phyloP scores from a whole-genome alignment of 2,329 filamentous ascomycete species.

The Aspergillus thermomutatus region DNA sequence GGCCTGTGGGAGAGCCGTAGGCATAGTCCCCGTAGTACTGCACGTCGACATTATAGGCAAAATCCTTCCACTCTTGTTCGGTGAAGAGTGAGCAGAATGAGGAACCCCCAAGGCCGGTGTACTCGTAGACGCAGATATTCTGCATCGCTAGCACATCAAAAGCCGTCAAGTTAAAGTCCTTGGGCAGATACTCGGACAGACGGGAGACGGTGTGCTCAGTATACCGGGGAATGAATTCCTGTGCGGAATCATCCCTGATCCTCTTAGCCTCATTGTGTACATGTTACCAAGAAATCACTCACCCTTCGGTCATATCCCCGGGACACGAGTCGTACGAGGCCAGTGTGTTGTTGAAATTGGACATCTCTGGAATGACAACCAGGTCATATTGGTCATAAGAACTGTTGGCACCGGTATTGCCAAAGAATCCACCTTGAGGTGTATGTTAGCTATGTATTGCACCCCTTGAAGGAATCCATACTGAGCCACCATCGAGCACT shows the following conservation, averaged over 20 bases:
- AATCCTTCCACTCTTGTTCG: constrained; percentile 69
- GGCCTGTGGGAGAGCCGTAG: constrained; percentile 63
- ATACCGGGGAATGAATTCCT: neutral
- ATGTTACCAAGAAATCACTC: neutral
- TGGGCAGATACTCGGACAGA: constrained; percentile 38
- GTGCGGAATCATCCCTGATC: neutral
- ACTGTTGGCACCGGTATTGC: constrained; percentile 23
- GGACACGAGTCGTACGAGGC: constrained; percentile 52
- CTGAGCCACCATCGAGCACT: constrained; percentile 45
- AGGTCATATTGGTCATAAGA: constrained; percentile 37
- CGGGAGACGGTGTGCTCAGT: neutral
- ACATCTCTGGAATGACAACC: constrained; percentile 51
- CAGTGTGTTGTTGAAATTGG: constrained; percentile 52
- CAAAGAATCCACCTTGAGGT: constrained; percentile 28
- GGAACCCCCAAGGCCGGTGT: constrained; percentile 71
- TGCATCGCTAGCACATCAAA: constrained; percentile 66
- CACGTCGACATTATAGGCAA: constrained; percentile 69
- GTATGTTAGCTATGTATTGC: constrained; percentile 32
- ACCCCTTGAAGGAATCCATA: constrained; percentile 41
- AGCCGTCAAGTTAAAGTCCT: constrained; percentile 61
- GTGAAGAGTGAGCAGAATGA: constrained; percentile 72
- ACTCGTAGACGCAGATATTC: constrained; percentile 73
- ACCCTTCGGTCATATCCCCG: constrained; percentile 31
- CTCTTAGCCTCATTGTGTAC: neutral
- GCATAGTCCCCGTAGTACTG: constrained; percentile 59